phyloP scores from a whole-genome alignment of 331 rosid genomes.

The Telfairia occidentalis region DNA sequence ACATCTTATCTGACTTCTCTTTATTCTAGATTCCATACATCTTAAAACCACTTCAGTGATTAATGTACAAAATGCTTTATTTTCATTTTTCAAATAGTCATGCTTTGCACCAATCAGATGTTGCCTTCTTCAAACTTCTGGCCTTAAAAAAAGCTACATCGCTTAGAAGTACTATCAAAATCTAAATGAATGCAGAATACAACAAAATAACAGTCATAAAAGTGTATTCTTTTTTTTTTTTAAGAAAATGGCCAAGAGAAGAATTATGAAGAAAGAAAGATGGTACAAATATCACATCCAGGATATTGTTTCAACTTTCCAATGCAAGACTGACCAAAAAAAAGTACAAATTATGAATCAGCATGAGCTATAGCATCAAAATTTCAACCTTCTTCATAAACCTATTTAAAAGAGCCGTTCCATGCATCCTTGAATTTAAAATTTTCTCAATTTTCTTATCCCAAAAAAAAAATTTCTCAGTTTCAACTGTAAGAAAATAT shows the following conservation, averaged over 20 bases:
- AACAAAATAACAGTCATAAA: not conserved
- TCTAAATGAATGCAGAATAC: not conserved
- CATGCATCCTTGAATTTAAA: not conserved
- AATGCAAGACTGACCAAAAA: not conserved
- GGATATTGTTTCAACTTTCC: not conserved
- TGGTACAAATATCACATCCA: not conserved
- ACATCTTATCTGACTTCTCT: not conserved
- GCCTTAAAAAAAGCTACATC: not conserved
- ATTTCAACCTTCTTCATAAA: not conserved
- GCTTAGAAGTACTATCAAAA: not conserved
- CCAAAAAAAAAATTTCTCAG: no score
- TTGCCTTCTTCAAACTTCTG: not conserved
- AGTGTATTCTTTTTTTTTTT: not conserved
- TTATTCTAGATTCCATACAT: not conserved
- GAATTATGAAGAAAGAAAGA: not conserved
- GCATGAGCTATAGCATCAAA: not conserved
- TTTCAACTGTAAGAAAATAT: not conserved
- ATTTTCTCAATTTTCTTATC: not conserved
- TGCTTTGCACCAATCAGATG: not conserved
- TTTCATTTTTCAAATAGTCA: not conserved
- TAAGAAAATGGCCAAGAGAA: not conserved
- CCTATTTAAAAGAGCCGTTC: not conserved
- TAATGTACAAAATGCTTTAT: not conserved
- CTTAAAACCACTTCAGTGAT: not conserved
- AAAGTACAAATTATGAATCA: not conserved